Percentiles rank a stretch among this genome's conserved stretches.
phyloP scores from a whole-genome alignment of 495 filamentous ascomycete genomes.

The Hyaloscypha finlandica region DNA sequence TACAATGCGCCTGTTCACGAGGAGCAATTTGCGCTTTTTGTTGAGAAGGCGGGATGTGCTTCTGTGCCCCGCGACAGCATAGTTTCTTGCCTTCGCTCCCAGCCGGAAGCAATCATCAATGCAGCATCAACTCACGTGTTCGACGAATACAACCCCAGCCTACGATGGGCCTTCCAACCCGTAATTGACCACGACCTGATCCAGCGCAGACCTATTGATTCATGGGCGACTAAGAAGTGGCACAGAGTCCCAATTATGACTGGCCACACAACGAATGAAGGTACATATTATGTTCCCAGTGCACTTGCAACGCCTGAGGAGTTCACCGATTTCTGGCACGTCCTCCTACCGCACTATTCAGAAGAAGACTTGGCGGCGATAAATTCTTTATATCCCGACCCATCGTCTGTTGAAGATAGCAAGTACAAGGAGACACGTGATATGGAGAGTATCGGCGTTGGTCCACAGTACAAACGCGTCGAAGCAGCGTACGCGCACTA shows the following conservation, averaged over 20 bases:
- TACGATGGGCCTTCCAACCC: constrained; percentile 69
- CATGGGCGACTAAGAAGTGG: constrained; percentile 53
- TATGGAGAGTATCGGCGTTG: constrained; percentile 41
- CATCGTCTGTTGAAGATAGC: constrained; percentile 35
- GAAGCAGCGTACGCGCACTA: constrained; percentile 66
- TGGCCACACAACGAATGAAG: constrained; percentile 65
- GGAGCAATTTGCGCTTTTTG: constrained; percentile 58
- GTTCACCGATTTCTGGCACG: constrained; percentile 56
- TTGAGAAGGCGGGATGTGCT: constrained; percentile 43
- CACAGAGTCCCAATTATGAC: constrained; percentile 62
- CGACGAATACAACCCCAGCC: constrained; percentile 50
- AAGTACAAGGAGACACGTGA: constrained; percentile 41
- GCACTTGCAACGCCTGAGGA: constrained; percentile 44
- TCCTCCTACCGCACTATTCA: constrained; percentile 55
- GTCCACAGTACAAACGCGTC: constrained; percentile 58
- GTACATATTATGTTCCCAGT: constrained; percentile 57
- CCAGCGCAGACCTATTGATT: constrained; percentile 54
- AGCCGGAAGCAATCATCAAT: constrained; percentile 47
- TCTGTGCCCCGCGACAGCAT: constrained; percentile 41
- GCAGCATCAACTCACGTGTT: constrained; percentile 54
- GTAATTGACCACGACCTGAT: constrained; percentile 63
- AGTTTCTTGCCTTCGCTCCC: constrained; percentile 53
- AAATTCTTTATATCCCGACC: constrained; percentile 59
- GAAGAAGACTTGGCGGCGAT: constrained; percentile 49
- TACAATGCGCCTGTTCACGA: constrained; percentile 59